These are phyloP conservation scores for Deakozyma indianensis DNA, from an alignment of 805 yeast species.

Conservation along the genomic window DNA sequence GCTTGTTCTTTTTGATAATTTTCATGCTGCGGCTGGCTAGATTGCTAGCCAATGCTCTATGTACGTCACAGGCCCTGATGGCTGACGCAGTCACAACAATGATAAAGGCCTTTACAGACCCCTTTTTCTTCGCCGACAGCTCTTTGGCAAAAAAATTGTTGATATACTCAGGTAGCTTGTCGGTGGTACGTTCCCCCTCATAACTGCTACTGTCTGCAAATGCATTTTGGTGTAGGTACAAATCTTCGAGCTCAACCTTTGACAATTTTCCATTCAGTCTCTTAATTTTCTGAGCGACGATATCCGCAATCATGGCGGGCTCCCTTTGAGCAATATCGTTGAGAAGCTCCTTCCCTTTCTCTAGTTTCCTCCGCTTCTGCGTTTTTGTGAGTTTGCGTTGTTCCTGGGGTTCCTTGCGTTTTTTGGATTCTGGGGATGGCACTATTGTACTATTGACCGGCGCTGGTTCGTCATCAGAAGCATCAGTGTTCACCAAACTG, in stretches of 20 bases:
- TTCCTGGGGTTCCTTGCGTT: constrained; percentile 6
- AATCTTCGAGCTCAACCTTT: constrained; percentile 58
- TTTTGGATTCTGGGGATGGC: constrained; percentile 1
- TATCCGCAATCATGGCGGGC: constrained; percentile 48
- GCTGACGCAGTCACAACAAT: constrained; percentile 60
- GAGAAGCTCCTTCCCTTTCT: constrained; percentile 10
- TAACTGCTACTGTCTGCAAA: constrained; percentile 51
- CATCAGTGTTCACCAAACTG: not conserved
- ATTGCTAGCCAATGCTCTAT: constrained; percentile 32
- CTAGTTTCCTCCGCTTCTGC: constrained; percentile 25
- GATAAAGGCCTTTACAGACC: constrained; percentile 27
- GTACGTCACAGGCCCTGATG: constrained; percentile 73
- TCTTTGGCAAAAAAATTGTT: constrained; percentile 18
- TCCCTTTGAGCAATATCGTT: constrained; percentile 32
- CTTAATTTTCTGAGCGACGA: constrained; percentile 43
- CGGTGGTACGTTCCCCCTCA: constrained; percentile 36
- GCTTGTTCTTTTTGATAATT: constrained; percentile 55
- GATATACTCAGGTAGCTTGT: constrained; percentile 40
- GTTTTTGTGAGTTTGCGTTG: constrained; percentile 14
- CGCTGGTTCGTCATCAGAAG: not conserved
- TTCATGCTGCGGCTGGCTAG: constrained; percentile 43
- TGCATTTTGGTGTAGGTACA: constrained; percentile 40
- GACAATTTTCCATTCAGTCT: constrained; percentile 51
- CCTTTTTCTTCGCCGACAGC: not conserved
- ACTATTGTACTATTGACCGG: constrained; percentile 4